Percentiles rank a stretch among this genome's conserved stretches.
Evolutionary conservation across 805 yeast genomes (phyloP).

Genomic region (Candida dendrica): DNA sequence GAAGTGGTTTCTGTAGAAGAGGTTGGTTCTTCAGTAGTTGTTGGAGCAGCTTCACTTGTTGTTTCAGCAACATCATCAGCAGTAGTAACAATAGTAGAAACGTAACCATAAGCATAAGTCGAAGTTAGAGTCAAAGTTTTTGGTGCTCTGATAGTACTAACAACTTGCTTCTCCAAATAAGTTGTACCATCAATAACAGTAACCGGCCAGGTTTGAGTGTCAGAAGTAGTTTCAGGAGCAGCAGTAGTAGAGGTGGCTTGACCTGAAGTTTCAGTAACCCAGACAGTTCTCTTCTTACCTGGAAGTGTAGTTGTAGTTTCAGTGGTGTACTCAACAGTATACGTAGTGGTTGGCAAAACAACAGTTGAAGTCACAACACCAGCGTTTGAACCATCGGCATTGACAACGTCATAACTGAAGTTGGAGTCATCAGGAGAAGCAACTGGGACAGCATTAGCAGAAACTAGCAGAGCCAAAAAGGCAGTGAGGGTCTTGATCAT

Average conservation of each 20-base stretch:
- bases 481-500: neutral
- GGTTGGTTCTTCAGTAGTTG: neutral
- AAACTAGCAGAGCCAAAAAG: slow-evolving; percentile 11
- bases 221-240: slow-evolving; percentile 1
- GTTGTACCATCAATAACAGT: slow-evolving; percentile 1
- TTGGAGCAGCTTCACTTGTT: neutral
- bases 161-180: slow-evolving; percentile 4
- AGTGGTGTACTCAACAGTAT: slow-evolving; percentile 15
- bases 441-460: slow-evolving; percentile 14
- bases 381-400: slow-evolving; percentile 21
- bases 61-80: slow-evolving; percentile 9
- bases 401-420: slow-evolving; percentile 19
- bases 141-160: slow-evolving; percentile 20
- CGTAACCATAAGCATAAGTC: slow-evolving; percentile 14
- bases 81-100: slow-evolving; percentile 2
- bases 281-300: slow-evolving; percentile 15
- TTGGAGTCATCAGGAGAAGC: slow-evolving; percentile 13
- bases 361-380: slow-evolving; percentile 11
- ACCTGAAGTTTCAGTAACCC: slow-evolving; percentile 19
- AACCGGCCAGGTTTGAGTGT: slow-evolving; percentile 2
- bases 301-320: slow-evolving; percentile 16
- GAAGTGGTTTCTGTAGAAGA: neutral
- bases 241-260: slow-evolving; percentile 1
- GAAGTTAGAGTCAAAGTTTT: slow-evolving; percentile 13
- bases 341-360: slow-evolving; percentile 6